Evolutionary conservation across 148 eudicot species (phyloP).

Genomic region (Selenicereus undatus): DNA sequence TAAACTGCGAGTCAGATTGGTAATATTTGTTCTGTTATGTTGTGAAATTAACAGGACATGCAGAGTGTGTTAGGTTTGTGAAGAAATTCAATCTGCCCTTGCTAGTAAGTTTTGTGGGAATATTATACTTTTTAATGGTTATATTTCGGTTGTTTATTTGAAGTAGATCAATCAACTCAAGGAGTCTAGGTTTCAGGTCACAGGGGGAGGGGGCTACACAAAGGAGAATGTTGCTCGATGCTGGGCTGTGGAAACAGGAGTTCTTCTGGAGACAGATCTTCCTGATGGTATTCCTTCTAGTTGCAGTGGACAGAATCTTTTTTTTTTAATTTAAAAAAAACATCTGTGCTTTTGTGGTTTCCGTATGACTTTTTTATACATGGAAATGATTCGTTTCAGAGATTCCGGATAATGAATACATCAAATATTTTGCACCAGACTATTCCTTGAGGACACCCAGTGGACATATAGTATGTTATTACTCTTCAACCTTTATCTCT

Average conservation of each 20-base stretch:
- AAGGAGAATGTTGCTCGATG: slow-evolving; percentile 99
- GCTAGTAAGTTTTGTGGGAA: slow-evolving; percentile 54
- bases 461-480: slow-evolving; percentile 60
- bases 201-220: slow-evolving; percentile 98
- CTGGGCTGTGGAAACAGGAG: slow-evolving; percentile 97
- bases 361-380: background rate
- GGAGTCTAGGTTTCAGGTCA: slow-evolving; percentile 53
- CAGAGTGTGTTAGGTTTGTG: slow-evolving; percentile 94
- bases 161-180: slow-evolving; percentile 5
- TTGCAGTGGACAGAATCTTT: background rate
- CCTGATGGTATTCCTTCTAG: slow-evolving; percentile 59
- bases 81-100: slow-evolving; percentile 87
- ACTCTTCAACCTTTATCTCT: slow-evolving; percentile 5
- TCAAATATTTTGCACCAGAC: slow-evolving; percentile 87
- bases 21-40: slow-evolving; percentile 14
- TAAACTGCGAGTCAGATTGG: slow-evolving; percentile 7
- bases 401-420: slow-evolving; percentile 91
- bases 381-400: slow-evolving; percentile 33
- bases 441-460: slow-evolving; percentile 71
- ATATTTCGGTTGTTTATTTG: slow-evolving; percentile 8
- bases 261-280: slow-evolving; percentile 79
- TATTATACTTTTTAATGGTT: background rate
- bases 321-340: background rate
- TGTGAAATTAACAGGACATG: slow-evolving; percentile 68
- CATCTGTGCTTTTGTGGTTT: background rate